A percentile compares a stretch with the other conserved stretches of the same genome.
These are phyloP conservation scores for Cladophialophora yegresii DNA, from an alignment of 2,329 filamentous ascomycete genomes.

Conservation along the genomic window DNA sequence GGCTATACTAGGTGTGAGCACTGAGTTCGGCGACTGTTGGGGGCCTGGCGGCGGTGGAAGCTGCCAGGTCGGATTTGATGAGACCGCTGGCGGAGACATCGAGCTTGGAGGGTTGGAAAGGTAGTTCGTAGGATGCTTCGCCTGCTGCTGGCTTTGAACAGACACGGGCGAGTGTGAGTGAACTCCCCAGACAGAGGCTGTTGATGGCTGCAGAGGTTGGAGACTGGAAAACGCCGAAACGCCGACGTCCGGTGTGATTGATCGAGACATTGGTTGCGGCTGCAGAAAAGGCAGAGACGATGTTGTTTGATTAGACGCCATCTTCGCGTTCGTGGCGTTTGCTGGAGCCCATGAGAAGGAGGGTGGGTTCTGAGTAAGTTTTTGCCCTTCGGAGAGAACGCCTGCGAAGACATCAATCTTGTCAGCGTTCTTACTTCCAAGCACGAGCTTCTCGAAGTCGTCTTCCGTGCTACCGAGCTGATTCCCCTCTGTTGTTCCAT, in stretches of 20 bases:
- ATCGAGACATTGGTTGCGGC: conserved; percentile 42
- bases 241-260: conserved; percentile 56
- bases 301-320: conserved; percentile 27
- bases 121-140: conserved; percentile 26
- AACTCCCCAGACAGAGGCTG: conserved; percentile 38
- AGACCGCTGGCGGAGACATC: conserved; percentile 23
- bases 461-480: conserved; percentile 60
- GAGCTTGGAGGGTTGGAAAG: conserved; percentile 13
- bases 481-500: conserved; percentile 42
- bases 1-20: conserved; percentile 33
- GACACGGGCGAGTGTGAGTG: conserved; percentile 19
- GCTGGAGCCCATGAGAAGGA: conserved; percentile 51
- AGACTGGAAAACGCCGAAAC: conserved; percentile 53
- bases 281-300: conserved; percentile 36
- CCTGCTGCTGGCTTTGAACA: conserved; percentile 23
- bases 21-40: conserved; percentile 7
- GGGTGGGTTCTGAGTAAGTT: conserved; percentile 39
- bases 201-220: conserved; percentile 44
- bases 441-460: conserved; percentile 87
- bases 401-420: conserved; percentile 41
- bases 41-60: conserved; percentile 25
- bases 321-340: conserved; percentile 34
- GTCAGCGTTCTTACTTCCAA: conserved; percentile 62
- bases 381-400: conserved; percentile 38
- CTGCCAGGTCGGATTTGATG: conserved; percentile 28